Evolutionary conservation across 495 filamentous ascomycete genomes (phyloP).

Genomic region (Chaetomium cochliodes): DNA sequence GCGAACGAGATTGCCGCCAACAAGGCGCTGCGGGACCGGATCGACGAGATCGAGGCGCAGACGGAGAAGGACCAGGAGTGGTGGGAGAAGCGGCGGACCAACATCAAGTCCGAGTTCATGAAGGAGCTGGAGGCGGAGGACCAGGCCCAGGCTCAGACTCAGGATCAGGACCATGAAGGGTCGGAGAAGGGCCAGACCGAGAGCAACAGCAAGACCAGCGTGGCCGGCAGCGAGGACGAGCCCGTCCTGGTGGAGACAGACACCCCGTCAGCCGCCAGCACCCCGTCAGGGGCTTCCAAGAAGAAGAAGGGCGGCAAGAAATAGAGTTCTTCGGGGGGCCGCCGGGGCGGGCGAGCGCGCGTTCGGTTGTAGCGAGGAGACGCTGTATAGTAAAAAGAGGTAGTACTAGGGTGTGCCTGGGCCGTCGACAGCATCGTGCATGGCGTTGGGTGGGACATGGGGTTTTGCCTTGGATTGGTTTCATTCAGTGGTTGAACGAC

Average conservation of each 20-base stretch:
- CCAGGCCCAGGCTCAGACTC: too few species aligned
- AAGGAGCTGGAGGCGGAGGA: constrained; percentile 70
- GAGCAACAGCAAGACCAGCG: not conserved
- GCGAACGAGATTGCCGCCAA: constrained; percentile 83
- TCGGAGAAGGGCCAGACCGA: constrained; percentile 27
- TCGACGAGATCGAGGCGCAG: constrained; percentile 75
- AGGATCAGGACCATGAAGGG: constrained; percentile 23
- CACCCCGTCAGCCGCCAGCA: constrained; percentile 51
- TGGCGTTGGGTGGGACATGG: constrained; percentile 33
- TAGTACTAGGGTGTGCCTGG: constrained; percentile 2
- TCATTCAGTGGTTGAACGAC: constrained; percentile 14
- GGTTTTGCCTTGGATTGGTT: constrained; percentile 12
- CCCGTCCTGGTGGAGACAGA: constrained; percentile 77
- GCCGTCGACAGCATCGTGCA: constrained; percentile 28
- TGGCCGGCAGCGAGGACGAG: constrained; percentile 71
- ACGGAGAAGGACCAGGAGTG: constrained; percentile 71
- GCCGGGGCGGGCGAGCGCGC: not conserved
- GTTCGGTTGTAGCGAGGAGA: not conserved
- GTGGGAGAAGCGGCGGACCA: constrained; percentile 80
- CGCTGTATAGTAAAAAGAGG: constrained; percentile 27
- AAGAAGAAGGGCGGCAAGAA: constrained; percentile 77
- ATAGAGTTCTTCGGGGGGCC: constrained; percentile 40
- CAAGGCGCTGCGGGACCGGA: constrained; percentile 64
- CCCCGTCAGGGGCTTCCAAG: constrained; percentile 53
- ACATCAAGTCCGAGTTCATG: constrained; percentile 75